Conservation (phyloP, 768 basidiomycete species). For the Hypholoma sublateritium region DNA sequence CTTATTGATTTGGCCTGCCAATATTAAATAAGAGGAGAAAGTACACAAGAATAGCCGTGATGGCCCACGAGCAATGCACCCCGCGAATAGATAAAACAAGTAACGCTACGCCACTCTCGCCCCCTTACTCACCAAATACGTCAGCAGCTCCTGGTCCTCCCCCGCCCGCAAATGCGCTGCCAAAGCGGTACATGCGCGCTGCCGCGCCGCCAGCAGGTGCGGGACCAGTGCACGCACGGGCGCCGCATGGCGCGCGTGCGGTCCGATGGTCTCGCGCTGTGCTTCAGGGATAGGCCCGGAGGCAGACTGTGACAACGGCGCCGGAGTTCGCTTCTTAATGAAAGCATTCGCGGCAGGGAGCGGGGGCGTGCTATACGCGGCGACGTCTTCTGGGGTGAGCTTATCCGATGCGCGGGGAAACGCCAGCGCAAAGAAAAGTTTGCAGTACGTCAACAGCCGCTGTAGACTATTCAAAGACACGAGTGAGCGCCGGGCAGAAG, state of each 20-base stretch:
- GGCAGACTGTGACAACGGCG: neutral
- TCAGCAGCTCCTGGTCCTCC: conserved; percentile 14
- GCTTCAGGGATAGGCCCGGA: neutral
- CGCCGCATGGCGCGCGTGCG: neutral
- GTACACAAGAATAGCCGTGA: neutral
- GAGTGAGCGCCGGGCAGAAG: neutral
- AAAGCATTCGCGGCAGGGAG: conserved; percentile 41
- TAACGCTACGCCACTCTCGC: conserved; percentile 11
- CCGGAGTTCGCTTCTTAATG: conserved; percentile 30
- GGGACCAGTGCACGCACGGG: conserved; percentile 24
- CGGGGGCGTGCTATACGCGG: conserved; percentile 36
- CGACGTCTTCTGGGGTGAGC: conserved; percentile 23
- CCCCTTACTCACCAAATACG: conserved; percentile 20
- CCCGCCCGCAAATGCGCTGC: conserved; percentile 19
- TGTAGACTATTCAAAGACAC: conserved; percentile 23
- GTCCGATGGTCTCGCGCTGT: neutral
- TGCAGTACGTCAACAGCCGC: conserved; percentile 36
- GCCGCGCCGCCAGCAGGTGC: conserved; percentile 32
- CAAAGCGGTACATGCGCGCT: conserved; percentile 22
- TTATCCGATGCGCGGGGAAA: conserved; percentile 20
- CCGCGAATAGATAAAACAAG: neutral
- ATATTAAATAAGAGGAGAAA: too few species aligned
- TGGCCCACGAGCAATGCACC: neutral
- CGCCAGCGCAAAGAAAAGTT: conserved; percentile 34
- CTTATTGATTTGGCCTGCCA: too few species aligned